phyloP scores from a whole-genome alignment of 2,329 filamentous ascomycete genomes.

The Neofusicoccum kwambonambiense region DNA sequence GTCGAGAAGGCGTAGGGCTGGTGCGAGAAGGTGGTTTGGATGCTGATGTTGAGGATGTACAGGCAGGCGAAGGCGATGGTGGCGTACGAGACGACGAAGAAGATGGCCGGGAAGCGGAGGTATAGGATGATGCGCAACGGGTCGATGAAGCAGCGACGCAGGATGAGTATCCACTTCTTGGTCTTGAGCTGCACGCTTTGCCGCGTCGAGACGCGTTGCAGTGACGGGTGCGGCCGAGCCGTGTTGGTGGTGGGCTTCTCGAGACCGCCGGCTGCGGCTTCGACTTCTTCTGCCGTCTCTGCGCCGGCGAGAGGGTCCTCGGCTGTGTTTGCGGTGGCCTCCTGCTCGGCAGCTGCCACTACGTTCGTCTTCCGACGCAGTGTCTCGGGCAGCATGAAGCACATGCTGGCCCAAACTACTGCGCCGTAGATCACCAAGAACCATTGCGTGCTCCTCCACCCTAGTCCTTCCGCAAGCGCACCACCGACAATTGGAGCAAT shows the following conservation, averaged over 20 bases:
- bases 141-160: conserved; percentile 40
- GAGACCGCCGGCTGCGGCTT: conserved; percentile 1
- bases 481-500: conserved; percentile 42
- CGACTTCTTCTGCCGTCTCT: neutral
- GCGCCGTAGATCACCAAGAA: conserved; percentile 40
- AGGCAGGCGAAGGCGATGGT: conserved; percentile 40
- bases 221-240: conserved; percentile 15
- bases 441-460: conserved; percentile 42
- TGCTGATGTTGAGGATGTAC: conserved; percentile 41
- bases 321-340: neutral
- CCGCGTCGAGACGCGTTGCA: conserved; percentile 32
- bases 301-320: conserved; percentile 9
- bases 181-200: conserved; percentile 35
- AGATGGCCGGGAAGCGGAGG: conserved; percentile 39
- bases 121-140: conserved; percentile 39
- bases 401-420: conserved; percentile 31
- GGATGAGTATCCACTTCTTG: conserved; percentile 26
- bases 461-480: conserved; percentile 30
- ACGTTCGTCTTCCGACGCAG: conserved; percentile 18
- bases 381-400: conserved; percentile 38
- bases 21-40: conserved; percentile 35
- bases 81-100: conserved; percentile 41
- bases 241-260: neutral
- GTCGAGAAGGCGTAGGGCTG: conserved; percentile 37
- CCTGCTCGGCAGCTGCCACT: conserved; percentile 20